A percentile compares a stretch with the other conserved stretches of the same genome.
Evolutionary conservation across 495 filamentous ascomycete genomes (phyloP).

Genomic region (Trypethelium eluteriae): DNA sequence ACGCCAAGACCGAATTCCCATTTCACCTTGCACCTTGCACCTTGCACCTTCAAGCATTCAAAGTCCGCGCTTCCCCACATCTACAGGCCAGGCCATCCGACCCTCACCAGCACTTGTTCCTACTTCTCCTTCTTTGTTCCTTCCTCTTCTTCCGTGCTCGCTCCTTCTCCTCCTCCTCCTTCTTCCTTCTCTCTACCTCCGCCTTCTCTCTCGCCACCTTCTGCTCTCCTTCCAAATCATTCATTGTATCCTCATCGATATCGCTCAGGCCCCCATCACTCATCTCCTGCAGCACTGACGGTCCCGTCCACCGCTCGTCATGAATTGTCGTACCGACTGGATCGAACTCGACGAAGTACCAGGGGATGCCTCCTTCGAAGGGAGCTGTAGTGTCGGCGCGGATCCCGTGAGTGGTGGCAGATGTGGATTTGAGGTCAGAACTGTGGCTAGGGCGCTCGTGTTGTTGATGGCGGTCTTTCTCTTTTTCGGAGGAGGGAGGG

Average conservation of each 20-base stretch:
- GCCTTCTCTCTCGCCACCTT: not conserved
- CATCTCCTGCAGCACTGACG: constrained; percentile 65
- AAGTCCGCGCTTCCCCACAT: not conserved
- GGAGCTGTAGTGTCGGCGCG: too few species aligned
- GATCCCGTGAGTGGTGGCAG: too few species aligned
- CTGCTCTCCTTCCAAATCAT: constrained; percentile 48
- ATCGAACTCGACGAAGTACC: constrained; percentile 81
- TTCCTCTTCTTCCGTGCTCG: constrained; percentile 62
- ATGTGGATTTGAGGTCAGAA: too few species aligned
- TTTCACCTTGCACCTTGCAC: not conserved
- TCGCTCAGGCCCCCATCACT: constrained; percentile 76
- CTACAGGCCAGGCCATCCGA: not conserved
- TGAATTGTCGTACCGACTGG: constrained; percentile 66
- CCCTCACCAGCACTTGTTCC: constrained; percentile 10
- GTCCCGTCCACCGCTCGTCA: constrained; percentile 70
- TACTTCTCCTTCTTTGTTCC: constrained; percentile 45
- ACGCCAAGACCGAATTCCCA: not conserved
- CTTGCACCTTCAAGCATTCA: not conserved
- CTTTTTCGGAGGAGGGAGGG: constrained; percentile 24
- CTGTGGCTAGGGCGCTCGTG: not conserved
- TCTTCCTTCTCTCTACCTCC: constrained; percentile 16
- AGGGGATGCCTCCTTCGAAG: constrained; percentile 64
- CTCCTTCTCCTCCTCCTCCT: constrained; percentile 30
- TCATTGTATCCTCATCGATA: constrained; percentile 77
- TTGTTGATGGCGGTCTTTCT: constrained; percentile 11